These are phyloP conservation scores for Rosa lucieae DNA, from an alignment of 306 rosid species.

Conservation along the genomic window DNA sequence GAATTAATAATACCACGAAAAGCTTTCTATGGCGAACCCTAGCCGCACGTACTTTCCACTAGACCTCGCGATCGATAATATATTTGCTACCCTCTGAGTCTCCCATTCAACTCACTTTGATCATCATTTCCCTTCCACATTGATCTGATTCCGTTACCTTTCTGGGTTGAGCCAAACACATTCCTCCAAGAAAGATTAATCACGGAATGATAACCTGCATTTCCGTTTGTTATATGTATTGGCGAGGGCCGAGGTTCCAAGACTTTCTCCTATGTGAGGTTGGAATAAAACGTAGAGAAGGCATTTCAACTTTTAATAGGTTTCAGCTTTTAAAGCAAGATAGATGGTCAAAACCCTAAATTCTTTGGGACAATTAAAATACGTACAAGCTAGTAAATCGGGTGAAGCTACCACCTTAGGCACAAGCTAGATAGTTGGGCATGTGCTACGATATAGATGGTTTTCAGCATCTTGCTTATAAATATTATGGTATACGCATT, in stretches of 20 bases:
- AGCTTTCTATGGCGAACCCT: slow-evolving; percentile 6
- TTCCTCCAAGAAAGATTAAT: neutral
- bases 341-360: neutral
- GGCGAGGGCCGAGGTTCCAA: neutral
- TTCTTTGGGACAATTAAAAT: neutral
- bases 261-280: neutral
- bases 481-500: no score
- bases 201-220: neutral
- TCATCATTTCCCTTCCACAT: neutral
- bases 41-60: neutral
- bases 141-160: neutral
- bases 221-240: neutral
- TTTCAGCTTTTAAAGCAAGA: neutral
- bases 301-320: neutral
- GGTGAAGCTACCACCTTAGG: neutral
- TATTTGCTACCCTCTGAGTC: neutral
- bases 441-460: neutral
- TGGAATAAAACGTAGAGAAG: neutral
- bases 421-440: neutral
- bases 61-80: neutral
- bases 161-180: neutral
- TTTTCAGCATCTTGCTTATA: no score
- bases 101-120: neutral
- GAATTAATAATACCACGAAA: neutral
- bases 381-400: neutral